A percentile compares a stretch with the other conserved stretches of the same genome.
These are phyloP conservation scores for Eucalyptus grandis DNA, from an alignment of 345 rosid genomes.

Conservation along the genomic window DNA sequence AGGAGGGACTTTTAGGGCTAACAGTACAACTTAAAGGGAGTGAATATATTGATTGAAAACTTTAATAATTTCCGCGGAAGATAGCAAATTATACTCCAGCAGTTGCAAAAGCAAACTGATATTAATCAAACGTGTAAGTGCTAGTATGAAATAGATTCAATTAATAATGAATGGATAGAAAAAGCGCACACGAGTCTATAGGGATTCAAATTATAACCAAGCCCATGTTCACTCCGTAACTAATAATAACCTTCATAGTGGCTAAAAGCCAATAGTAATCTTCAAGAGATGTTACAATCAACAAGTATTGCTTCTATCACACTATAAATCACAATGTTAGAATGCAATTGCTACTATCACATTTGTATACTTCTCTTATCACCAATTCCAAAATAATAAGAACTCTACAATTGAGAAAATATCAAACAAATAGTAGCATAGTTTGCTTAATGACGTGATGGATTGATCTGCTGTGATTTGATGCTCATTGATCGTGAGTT, in stretches of 20 bases:
- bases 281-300: neutral
- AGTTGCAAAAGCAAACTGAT: neutral
- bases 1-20: neutral
- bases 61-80: neutral
- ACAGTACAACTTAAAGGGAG: neutral
- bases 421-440: neutral
- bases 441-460: neutral
- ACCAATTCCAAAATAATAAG: too few relatives aligned
- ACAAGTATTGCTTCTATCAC: neutral
- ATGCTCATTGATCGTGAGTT: too few relatives aligned
- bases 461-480: too few relatives aligned
- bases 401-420: neutral
- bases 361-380: neutral
- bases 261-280: neutral
- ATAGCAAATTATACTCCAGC: neutral
- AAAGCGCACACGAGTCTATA: neutral
- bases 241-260: neutral
- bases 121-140: neutral
- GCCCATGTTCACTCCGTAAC: neutral
- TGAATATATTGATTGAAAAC: too few relatives aligned
- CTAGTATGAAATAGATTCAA: neutral
- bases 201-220: neutral
- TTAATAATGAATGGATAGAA: neutral
- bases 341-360: neutral
- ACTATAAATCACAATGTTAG: neutral